A percentile compares a stretch with the other conserved stretches of the same genome.
Evolutionary conservation across 768 basidiomycete genomes (phyloP).

Genomic region (Pilatotrama ljubarskyi): DNA sequence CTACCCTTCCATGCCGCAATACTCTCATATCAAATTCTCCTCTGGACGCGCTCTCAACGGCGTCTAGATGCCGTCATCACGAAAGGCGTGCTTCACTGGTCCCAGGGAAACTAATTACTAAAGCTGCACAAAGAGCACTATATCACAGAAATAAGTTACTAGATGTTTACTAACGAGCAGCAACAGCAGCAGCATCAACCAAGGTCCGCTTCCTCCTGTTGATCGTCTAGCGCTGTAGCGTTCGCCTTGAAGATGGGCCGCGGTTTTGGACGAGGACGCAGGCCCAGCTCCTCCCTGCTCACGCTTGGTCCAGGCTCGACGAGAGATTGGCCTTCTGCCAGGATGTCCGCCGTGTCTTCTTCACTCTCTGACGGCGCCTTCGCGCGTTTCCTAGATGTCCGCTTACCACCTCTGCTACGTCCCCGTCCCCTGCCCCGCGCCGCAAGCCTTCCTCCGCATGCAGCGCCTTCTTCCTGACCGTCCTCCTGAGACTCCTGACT

Average conservation of each 20-base stretch:
- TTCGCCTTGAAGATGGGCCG: conserved; percentile 5
- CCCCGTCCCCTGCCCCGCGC: neutral
- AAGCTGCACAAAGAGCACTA: neutral
- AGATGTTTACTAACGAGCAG: neutral
- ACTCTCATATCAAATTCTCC: too few species aligned
- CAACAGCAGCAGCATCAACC: neutral
- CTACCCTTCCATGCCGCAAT: neutral
- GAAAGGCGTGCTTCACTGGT: too few species aligned
- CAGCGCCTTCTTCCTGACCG: neutral
- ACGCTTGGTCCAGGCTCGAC: conserved; percentile 26
- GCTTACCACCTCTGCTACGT: conserved; percentile 11
- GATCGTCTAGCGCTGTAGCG: neutral
- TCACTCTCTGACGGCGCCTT: conserved; percentile 21
- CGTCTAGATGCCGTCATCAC: too few species aligned
- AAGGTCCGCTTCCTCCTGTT: neutral
- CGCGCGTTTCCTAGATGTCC: conserved; percentile 24
- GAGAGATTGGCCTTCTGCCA: conserved; percentile 15
- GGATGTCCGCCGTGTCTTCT: conserved; percentile 10
- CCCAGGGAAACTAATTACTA: too few species aligned
- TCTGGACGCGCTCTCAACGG: too few species aligned
- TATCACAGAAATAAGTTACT: conserved; percentile 4
- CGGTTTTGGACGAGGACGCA: conserved; percentile 44
- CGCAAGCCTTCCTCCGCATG: neutral
- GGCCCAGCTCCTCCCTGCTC: conserved; percentile 23
- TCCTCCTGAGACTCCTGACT: neutral